Evolutionary conservation across 1,284 basidiomycete genomes (phyloP), one percentile per base, ranked within the genome.

Genomic region (Rhizoctonia solani): DNA sequence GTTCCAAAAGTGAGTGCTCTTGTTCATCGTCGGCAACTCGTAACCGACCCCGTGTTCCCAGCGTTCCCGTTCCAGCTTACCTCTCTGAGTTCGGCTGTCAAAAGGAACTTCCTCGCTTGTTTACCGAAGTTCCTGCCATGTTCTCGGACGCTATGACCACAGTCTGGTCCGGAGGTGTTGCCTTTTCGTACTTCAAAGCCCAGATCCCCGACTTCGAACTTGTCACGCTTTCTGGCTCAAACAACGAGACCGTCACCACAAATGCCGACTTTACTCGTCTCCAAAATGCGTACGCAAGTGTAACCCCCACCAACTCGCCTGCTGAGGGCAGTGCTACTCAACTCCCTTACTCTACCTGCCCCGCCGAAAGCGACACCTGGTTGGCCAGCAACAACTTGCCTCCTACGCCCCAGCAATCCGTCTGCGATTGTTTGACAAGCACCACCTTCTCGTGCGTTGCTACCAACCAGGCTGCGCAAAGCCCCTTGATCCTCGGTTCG

Each of bases 161-260:
- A 70, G 86, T 89, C 54, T 96, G 90, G 85, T 93, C 91, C 29
- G 94, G 93, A 68, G 94, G 91, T 58, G 75, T 97, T 49, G 94
- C 94, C 0, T 96, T 95, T 79, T 65, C 59, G 16, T 92, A 92
- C 76, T 94, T 95, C 83, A 87, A 89, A 1, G 91, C 91, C 8
- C 59, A 65, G 23, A 71, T 75, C 19, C 88, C 89, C 59, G 81
- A 90, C 72, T 97, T 92, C 72, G 94, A 93, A 19, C 90, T 96
- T 81, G 88, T 93, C 69, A 89, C 82, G 21, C 82, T 96, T 34
- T 65, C 59, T 70, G 85, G 85, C 0, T 11, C 78, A 32, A 84
- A 90, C 73, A 83, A 83, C 66, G 81, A 75, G 56, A 83, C 85
- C 6, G 87, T 91, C 58, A 86, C 84, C 4, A 80, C 81, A 34